Conservation (phyloP, 331 rosid species). For the Malus hybrid region DNA sequence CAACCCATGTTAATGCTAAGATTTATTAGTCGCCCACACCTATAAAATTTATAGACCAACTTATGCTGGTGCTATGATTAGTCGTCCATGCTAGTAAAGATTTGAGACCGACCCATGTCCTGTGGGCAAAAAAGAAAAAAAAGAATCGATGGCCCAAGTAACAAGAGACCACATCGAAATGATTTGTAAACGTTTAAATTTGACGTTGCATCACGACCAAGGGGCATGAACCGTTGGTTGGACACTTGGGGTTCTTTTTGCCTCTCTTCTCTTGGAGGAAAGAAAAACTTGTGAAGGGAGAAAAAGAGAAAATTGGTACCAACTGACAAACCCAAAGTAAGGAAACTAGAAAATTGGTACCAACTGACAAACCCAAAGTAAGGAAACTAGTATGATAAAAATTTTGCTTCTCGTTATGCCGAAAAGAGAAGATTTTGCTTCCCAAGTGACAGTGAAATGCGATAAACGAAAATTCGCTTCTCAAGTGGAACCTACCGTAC, state of each 20-base stretch:
- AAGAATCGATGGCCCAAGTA: no score
- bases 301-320: neutral
- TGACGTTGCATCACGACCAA: neutral
- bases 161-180: no score
- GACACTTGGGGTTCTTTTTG: neutral
- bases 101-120: neutral
- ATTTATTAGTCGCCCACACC: no score
- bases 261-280: neutral
- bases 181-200: neutral
- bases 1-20: neutral
- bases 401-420: no score
- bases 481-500: neutral
- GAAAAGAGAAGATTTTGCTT: no score
- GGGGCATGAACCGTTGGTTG: no score
- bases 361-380: neutral
- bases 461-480: neutral
- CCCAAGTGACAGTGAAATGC: neutral
- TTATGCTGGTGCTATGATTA: no score
- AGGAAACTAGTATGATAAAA: neutral
- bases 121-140: no score
- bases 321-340: neutral
- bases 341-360: neutral
- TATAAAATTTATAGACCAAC: no score
- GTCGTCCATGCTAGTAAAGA: no score
- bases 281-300: neutral